Evolutionary conservation across 352 stramenopile genomes (phyloP), one percentile per base, ranked within the genome.

Genomic region (Pythium folliculosum): DNA sequence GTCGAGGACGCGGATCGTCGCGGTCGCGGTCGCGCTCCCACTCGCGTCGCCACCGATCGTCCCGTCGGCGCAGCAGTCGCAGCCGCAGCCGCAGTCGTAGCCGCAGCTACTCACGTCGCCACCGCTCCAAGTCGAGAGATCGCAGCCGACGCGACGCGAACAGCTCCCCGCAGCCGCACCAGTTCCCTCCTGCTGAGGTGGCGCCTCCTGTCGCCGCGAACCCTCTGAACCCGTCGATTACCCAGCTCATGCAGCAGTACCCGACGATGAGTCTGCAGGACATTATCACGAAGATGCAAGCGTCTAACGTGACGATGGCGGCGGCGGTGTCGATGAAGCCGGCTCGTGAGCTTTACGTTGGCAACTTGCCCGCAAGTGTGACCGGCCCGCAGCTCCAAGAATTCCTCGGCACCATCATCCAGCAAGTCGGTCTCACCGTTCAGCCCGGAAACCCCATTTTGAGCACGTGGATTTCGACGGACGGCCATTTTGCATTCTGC

Each of bases 211-310:
- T 51, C 2, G 21, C 38, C 21, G 54, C 43, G 9, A 65, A 65
- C 50, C 40, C 67, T 19, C 22, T 92, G 50, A 92, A 90, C 66
- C 86, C 88, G 6, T 89, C 80, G 12, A 96, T 96, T 65, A 90
- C 86, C 37, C 86, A 94, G 73, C 73, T 96, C n/a, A 96, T 96
- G 88, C 82, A 89, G 21, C 88, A 96, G 63, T 91, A 95, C 64
- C 88, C 88, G 32, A 93, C 88, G 4, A 78, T 96, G 76, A 96
- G 88, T 77, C 77, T 96, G 0, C 88, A 96, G 61, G 88, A 96
- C 25, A 94, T 96, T 57, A 92, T 96, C 44, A 76, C 84, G 51
- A 96, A 96, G 71, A 95, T 96, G 88, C 86, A 94, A 43, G 84
- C 88, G 10, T 89, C 77, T 1, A 93, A 88, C 21, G 80, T 89